Evolutionary conservation across 192 early-diverging fungal genomes (phyloP), one percentile per base, ranked within the genome.

Genomic region (Backusella sp.): DNA sequence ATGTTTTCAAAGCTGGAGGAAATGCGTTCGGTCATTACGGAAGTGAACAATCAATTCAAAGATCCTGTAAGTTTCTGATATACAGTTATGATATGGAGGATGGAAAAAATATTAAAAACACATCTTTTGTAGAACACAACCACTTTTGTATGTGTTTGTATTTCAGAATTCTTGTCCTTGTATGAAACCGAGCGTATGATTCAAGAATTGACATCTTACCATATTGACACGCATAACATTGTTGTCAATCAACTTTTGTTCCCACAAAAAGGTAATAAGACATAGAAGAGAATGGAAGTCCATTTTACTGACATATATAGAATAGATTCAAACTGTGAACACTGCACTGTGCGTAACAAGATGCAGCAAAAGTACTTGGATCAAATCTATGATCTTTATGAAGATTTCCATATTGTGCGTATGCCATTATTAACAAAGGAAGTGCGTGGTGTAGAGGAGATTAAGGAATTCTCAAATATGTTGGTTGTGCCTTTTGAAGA

Each of bases 121-220:
- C 30, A 21, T 32, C 11, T 66, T 66, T 35, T 0, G 11, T 67
- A 92, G 90, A 95, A 98, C 74, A 97, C 94, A 85, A 99, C 98
- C 0, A 99, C 98, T 0, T 99, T 99, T 86, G 91, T 99, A 68
- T 99, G 98, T 85, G 97, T 99, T 42, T 99, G 97, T 82, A 99
- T 99, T 76, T 93, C 96, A 39, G 98, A 99, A 83, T 99, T 99
- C 88, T 89, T 99, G 82, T 99, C 98, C 26, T 88, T 99, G 39
- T 99, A 99, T 86, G 98, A 99, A 80, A 99, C 98, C 0, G 98
- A 99, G 84, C 91, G 98, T 69, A 95, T 99, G 94, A 97, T 99
- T 80, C 98, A 99, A 85, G 98, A 99, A 86, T 90, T 99, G 78
- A 98, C 97, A 9, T 90, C 92, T 15, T 98, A 96, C 80, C 88